These are phyloP conservation scores for Omphalotus guepiniiformis DNA, from an alignment of 768 basidiomycete species.

Conservation along the genomic window DNA sequence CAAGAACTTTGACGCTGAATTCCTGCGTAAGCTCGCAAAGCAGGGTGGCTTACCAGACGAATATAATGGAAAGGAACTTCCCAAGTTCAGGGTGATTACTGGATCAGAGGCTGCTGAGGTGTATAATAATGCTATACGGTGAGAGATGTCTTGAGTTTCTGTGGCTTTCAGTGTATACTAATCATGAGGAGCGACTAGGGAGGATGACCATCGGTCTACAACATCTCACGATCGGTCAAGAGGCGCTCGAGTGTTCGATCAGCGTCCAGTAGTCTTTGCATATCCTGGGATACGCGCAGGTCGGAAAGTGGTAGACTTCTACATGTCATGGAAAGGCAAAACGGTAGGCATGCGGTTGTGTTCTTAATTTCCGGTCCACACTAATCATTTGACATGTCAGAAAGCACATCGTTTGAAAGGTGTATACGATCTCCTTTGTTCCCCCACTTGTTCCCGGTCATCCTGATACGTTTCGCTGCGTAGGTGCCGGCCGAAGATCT, in stretches of 20 bases:
- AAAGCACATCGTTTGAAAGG: constrained; percentile 24
- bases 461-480: not conserved
- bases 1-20: constrained; percentile 1
- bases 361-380: not conserved
- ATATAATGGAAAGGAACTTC: not conserved
- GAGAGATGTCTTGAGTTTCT: not conserved
- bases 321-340: constrained; percentile 46
- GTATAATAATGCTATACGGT: constrained; percentile 7
- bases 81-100: constrained; percentile 9
- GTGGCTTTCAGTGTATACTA: not conserved
- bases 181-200: too few species aligned
- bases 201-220: constrained; percentile 8
- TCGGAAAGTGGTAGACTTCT: constrained; percentile 43
- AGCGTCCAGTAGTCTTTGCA: constrained; percentile 39
- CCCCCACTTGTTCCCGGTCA: not conserved
- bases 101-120: constrained; percentile 6
- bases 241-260: not conserved
- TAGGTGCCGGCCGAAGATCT: constrained; percentile 6
- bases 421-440: not conserved
- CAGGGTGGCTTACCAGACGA: constrained; percentile 3
- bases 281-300: constrained; percentile 35
- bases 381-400: constrained; percentile 9
- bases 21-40: constrained; percentile 4
- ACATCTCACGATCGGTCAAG: constrained; percentile 3
- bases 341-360: constrained; percentile 17